Percentiles rank a stretch among this genome's conserved stretches.
phyloP scores from a whole-genome alignment of 176 grass and related monocot species.

The Oryza nivara region DNA sequence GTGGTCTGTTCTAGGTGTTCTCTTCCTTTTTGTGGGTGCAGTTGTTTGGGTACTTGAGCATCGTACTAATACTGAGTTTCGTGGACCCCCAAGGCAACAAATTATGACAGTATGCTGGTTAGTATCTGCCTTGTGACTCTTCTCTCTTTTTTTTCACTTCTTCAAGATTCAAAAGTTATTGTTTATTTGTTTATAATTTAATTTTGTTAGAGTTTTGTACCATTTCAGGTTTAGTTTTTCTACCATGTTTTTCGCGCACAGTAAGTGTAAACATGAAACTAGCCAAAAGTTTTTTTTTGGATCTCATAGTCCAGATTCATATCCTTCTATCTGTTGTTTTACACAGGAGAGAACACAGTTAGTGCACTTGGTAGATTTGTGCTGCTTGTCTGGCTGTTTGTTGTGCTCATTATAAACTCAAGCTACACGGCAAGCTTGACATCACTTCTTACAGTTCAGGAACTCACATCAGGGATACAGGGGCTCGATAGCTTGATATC shows the following conservation, averaged over 20 bases:
- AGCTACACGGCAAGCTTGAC: conserved; percentile 97
- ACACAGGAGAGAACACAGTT: conserved; percentile 90
- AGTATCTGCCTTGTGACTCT: conserved; percentile 18
- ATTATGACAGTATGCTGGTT: conserved; percentile 85
- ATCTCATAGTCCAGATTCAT: conserved; percentile 34
- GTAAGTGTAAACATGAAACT: conserved; percentile 57
- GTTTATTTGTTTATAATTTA: conserved; percentile 7
- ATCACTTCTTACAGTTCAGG: conserved; percentile 91
- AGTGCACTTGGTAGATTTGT: conserved; percentile 82
- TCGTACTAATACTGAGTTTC: conserved; percentile 78
- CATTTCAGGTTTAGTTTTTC: conserved; percentile 97
- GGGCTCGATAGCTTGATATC: conserved; percentile 82
- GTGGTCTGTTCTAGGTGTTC: conserved; percentile 68
- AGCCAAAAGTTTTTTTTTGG: conserved; percentile 26
- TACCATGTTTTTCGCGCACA: conserved; percentile 85
- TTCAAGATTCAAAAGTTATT: not conserved
- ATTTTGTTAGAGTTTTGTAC: conserved; percentile 28
- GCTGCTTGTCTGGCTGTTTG: conserved; percentile 86
- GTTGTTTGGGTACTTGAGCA: conserved; percentile 95
- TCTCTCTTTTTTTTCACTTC: not conserved
- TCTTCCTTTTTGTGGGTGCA: conserved; percentile 79
- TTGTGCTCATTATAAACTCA: conserved; percentile 87
- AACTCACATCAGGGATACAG: conserved; percentile 69
- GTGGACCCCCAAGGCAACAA: conserved; percentile 80
- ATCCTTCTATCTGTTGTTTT: conserved; percentile 38